Base-by-base conservation (phyloP, 2,329 filamentous ascomycete genomes). In the Ceratocystis lukuohia region DNA sequence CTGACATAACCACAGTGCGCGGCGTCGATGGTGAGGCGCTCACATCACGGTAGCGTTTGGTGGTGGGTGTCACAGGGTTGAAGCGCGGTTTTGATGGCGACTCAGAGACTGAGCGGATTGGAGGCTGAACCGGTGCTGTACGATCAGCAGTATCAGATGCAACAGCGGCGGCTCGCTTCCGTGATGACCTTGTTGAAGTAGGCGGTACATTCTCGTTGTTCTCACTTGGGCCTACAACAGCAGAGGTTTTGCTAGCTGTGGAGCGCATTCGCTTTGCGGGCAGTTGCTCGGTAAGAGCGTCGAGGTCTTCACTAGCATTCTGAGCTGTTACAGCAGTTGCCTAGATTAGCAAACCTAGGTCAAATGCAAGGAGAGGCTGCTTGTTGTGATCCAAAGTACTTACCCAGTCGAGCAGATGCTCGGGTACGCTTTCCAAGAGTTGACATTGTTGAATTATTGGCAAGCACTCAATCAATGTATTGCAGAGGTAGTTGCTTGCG, bases 11-110 rank as follows among this genome's bases (percentile, higher is more conserved):
- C 66, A 89, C 85, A 74, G 95, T 91, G 67, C 89, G 85, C 56
- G 93, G 93, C 4, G 93, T 96, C 65, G 87, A 81, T 2, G 88
- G 88, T 22, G 85, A 81, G 69, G 84, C 82, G 64, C 84, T 83
- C 68, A 93, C 90, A 84, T 96, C 88, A 75, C 88, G 84, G 73
- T 91, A 88, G 70, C 90, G 82, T 30, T 89, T 86, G 10, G 89
- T 92, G 25, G 84, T 84, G 0, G 89, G 89, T 1, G 86, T 88
- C 63, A 86, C 79, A 15, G 84, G 83, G 45, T 64, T 61, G 53
- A 65, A 64, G n/a, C 67, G 67, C 12, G 67, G 64, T 30, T 68
- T 66, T 10, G 57, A 48, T 7, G 67, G 67, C 2, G 67, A 66
- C 12, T 65, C 61, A 22, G 66, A 56, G 20, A 65, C n/a, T 8